phyloP scores from a whole-genome alignment of 1,284 basidiomycete species.

The Malassezia cuniculi region DNA sequence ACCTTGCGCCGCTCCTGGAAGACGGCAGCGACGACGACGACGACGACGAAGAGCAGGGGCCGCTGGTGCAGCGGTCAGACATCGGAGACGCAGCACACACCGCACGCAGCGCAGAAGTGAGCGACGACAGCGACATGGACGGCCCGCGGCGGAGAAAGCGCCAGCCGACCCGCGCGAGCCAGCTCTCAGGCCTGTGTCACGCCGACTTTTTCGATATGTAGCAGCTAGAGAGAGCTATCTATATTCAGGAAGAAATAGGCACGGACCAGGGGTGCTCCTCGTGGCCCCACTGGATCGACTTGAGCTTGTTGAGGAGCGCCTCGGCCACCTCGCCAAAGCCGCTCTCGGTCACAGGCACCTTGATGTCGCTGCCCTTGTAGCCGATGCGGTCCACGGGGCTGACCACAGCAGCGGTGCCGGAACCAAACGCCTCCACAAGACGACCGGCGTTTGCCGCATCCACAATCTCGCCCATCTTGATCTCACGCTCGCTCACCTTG shows the following conservation, averaged over 20 bases:
- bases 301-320: slow-evolving; percentile 67
- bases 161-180: background rate
- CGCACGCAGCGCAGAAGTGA: slow-evolving; percentile 2
- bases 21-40: slow-evolving; percentile 22
- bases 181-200: background rate
- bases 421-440: slow-evolving; percentile 82
- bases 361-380: slow-evolving; percentile 70
- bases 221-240: background rate
- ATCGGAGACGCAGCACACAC: background rate
- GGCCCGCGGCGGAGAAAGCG: background rate
- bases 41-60: slow-evolving; percentile 12
- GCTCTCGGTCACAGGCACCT: slow-evolving; percentile 69
- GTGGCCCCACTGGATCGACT: slow-evolving; percentile 76
- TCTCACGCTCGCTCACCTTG: slow-evolving; percentile 64
- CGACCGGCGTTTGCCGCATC: slow-evolving; percentile 58
- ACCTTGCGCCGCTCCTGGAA: slow-evolving; percentile 57
- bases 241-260: too few relatives aligned
- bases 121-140: slow-evolving; percentile 2
- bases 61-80: slow-evolving; percentile 3
- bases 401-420: slow-evolving; percentile 57
- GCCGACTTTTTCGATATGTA: slow-evolving; percentile 12
- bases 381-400: slow-evolving; percentile 57
- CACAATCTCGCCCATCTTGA: slow-evolving; percentile 79
- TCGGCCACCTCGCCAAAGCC: slow-evolving; percentile 77
- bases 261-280: slow-evolving; percentile 69